Conservation (phyloP, 441 rosid genomes). For the Jatropha multifida region DNA sequence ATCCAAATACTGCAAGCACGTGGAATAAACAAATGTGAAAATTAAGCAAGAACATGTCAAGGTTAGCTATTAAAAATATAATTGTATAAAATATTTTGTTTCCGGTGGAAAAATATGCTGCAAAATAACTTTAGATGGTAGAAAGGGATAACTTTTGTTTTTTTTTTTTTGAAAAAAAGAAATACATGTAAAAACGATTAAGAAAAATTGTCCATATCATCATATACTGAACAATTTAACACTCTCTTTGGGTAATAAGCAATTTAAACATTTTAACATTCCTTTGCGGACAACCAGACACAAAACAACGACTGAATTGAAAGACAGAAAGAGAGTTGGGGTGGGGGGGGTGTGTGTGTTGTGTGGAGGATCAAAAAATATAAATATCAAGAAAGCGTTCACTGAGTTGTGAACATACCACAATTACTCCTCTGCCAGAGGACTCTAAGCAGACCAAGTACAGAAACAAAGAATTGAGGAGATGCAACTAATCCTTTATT, state of each 20-base stretch:
- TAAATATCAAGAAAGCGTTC: neutral
- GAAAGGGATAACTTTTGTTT: neutral
- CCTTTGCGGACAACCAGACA: neutral
- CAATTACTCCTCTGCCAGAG: neutral
- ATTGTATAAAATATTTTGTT: neutral
- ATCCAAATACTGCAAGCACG: constrained; percentile 79
- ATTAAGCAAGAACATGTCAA: neutral
- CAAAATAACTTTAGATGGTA: neutral
- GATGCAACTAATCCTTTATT: too few relatives aligned
- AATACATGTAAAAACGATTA: neutral
- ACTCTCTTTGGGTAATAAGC: neutral
- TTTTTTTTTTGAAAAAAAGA: too few relatives aligned
- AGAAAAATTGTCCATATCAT: neutral
- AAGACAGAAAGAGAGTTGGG: neutral
- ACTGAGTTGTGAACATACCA: neutral
- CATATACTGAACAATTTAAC: too few relatives aligned
- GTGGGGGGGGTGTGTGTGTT: too few relatives aligned
- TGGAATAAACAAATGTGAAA: constrained; percentile 2
- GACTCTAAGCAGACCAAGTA: neutral
- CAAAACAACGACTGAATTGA: neutral
- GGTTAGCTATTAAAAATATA: neutral
- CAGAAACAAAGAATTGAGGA: neutral
- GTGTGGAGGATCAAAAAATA: neutral
- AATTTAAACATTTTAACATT: neutral
- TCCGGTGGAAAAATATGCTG: neutral